phyloP scores from a whole-genome alignment of 768 basidiomycete species.

The Russula sp. region DNA sequence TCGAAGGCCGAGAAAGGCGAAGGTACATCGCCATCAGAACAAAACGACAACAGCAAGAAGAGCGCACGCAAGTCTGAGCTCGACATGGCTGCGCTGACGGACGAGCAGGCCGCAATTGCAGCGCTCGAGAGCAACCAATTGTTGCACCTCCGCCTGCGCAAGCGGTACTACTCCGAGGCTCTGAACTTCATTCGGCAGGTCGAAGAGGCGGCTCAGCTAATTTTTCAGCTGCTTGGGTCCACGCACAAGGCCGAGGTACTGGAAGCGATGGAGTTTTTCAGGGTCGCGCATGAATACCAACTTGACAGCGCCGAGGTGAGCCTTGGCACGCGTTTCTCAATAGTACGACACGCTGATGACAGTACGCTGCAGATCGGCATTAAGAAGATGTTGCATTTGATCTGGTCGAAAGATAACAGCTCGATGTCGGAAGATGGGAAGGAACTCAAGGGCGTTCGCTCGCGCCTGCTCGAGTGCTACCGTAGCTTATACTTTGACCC shows the following conservation, averaged over 20 bases:
- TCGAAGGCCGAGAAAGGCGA: conserved; percentile 25
- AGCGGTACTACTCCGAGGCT: conserved; percentile 83
- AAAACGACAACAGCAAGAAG: conserved; percentile 33
- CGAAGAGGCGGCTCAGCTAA: conserved; percentile 59
- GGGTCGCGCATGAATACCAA: conserved; percentile 71
- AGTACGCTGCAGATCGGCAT: conserved; percentile 57
- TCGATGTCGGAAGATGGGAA: conserved; percentile 64
- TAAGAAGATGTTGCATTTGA: conserved; percentile 93
- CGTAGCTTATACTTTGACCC: conserved; percentile 83
- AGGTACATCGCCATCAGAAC: background rate
- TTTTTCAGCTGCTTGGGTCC: conserved; percentile 76
- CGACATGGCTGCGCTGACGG: conserved; percentile 58
- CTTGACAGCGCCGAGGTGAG: conserved; percentile 69
- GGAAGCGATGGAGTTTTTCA: conserved; percentile 87
- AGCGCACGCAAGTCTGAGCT: conserved; percentile 62
- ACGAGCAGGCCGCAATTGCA: conserved; percentile 66
- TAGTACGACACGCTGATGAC: background rate
- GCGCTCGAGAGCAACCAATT: conserved; percentile 60
- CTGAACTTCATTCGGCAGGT: conserved; percentile 71
- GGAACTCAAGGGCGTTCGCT: conserved; percentile 83
- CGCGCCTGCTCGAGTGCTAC: conserved; percentile 85
- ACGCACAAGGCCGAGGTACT: conserved; percentile 79
- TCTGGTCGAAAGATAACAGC: conserved; percentile 93
- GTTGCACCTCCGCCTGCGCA: conserved; percentile 60
- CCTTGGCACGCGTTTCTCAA: background rate